These are phyloP conservation scores for Pseudogymnoascus sp. DNA, from an alignment of 2,329 filamentous ascomycete genomes.

Conservation along the genomic window DNA sequence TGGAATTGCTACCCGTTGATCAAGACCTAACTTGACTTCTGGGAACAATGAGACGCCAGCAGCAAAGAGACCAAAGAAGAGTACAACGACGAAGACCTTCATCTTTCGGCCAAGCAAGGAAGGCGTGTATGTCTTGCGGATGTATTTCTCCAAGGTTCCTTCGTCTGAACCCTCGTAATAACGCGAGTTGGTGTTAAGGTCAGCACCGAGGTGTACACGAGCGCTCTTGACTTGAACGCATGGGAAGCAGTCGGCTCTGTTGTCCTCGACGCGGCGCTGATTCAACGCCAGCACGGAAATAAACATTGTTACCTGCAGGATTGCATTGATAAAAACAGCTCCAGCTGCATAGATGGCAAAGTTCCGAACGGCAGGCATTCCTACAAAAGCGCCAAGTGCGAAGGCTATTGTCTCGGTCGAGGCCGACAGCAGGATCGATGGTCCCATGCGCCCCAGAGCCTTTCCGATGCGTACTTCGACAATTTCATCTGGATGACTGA, in stretches of 20 bases:
- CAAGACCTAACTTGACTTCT: constrained; percentile 75
- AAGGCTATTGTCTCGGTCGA: constrained; percentile 91
- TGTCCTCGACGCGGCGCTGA: constrained; percentile 80
- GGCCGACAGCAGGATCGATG: constrained; percentile 92
- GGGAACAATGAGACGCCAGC: constrained; percentile 80
- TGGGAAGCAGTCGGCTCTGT: constrained; percentile 85
- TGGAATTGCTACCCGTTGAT: constrained; percentile 90
- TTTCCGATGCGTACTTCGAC: constrained; percentile 80
- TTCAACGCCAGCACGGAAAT: constrained; percentile 86
- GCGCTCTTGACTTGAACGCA: constrained; percentile 76
- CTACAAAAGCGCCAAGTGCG: constrained; percentile 83
- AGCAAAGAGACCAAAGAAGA: constrained; percentile 84
- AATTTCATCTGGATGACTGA: constrained; percentile 81
- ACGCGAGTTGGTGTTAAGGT: constrained; percentile 45
- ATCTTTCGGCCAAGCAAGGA: constrained; percentile 70
- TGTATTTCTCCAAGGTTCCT: constrained; percentile 75
- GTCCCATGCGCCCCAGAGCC: constrained; percentile 91
- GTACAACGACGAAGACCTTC: constrained; percentile 66
- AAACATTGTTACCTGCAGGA: constrained; percentile 97
- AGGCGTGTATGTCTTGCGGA: constrained; percentile 84
- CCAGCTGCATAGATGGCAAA: constrained; percentile 96
- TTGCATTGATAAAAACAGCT: constrained; percentile 91
- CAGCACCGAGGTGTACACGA: constrained; percentile 55
- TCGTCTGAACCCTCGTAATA: constrained; percentile 55
- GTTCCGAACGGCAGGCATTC: constrained; percentile 96